These are phyloP conservation scores for Sugiyamaella neomexicana DNA, from an alignment of 1,139 yeast species.

Conservation along the genomic window DNA sequence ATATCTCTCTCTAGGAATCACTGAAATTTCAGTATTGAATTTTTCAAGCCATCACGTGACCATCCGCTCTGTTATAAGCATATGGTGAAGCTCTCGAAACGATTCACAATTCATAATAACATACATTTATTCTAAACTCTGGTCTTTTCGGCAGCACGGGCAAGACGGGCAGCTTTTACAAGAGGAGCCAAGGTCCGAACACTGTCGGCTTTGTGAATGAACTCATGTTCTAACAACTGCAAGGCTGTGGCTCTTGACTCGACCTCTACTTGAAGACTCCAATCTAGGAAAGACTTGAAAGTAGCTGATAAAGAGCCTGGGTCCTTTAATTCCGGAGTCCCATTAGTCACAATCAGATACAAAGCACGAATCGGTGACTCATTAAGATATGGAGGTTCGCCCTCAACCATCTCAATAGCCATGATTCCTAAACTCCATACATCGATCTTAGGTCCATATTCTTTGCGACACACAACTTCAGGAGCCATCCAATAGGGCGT, in stretches of 20 bases:
- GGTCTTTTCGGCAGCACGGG: conserved; percentile 46
- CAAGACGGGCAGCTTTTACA: conserved; percentile 83
- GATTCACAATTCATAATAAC: too few relatives aligned
- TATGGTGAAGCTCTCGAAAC: not conserved
- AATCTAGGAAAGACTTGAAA: conserved; percentile 67
- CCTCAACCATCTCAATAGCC: conserved; percentile 98
- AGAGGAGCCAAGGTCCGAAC: conserved; percentile 79
- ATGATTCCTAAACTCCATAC: conserved; percentile 97
- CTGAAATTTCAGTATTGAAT: conserved; percentile 11
- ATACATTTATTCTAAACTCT: conserved; percentile 10
- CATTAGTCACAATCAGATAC: conserved; percentile 91
- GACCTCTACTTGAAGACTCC: conserved; percentile 83
- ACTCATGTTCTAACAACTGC: conserved; percentile 69
- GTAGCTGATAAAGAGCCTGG: conserved; percentile 73
- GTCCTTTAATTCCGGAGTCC: conserved; percentile 89
- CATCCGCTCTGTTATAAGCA: not conserved
- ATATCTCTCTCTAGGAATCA: not conserved
- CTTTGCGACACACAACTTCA: conserved; percentile 90
- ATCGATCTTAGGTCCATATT: conserved; percentile 96
- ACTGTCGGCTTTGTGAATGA: conserved; percentile 70
- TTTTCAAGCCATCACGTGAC: conserved; percentile 10
- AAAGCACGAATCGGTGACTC: conserved; percentile 93
- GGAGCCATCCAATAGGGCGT: conserved; percentile 99
- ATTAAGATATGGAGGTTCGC: conserved; percentile 96
- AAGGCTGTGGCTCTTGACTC: conserved; percentile 81